phyloP scores from a whole-genome alignment of 163 green algal species.

The Smithsoniella earleae region DNA sequence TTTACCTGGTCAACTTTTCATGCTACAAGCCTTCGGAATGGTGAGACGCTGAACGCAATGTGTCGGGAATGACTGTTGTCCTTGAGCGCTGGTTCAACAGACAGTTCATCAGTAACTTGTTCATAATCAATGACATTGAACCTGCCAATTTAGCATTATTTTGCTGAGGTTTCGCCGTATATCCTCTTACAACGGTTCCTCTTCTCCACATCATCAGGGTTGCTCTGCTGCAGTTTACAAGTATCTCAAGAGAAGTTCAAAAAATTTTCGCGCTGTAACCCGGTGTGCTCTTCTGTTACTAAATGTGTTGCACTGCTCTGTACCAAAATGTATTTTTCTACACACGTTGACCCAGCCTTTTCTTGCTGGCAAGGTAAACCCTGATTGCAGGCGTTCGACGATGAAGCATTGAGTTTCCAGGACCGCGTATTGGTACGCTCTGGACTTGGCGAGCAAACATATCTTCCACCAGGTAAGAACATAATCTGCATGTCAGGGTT shows the following conservation, averaged over 20 bases:
- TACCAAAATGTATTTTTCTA: conserved; percentile 7
- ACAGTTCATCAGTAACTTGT: neutral
- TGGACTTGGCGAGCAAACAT: conserved; percentile 80
- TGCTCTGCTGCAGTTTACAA: conserved; percentile 37
- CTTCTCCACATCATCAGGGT: too few species aligned
- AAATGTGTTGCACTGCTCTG: neutral
- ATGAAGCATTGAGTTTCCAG: conserved; percentile 72
- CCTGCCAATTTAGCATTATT: neutral
- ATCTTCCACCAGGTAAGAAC: conserved; percentile 62
- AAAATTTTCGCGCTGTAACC: conserved; percentile 23
- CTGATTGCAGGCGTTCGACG: conserved; percentile 43
- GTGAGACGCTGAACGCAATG: too few species aligned
- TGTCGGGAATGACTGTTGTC: neutral
- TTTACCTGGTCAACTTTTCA: conserved; percentile 72
- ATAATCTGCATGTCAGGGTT: neutral
- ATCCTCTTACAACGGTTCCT: neutral
- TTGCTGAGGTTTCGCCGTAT: neutral
- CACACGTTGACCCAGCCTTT: neutral
- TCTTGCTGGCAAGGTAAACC: too few species aligned
- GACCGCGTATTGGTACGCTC: conserved; percentile 71
- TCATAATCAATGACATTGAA: neutral
- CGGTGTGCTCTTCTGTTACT: conserved; percentile 9
- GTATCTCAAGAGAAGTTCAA: conserved; percentile 35
- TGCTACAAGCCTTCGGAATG: conserved; percentile 48
- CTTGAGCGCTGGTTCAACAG: neutral